Evolutionary conservation across 2,329 filamentous ascomycete species (phyloP).

Genomic region (Colletotrichum tabaci): DNA sequence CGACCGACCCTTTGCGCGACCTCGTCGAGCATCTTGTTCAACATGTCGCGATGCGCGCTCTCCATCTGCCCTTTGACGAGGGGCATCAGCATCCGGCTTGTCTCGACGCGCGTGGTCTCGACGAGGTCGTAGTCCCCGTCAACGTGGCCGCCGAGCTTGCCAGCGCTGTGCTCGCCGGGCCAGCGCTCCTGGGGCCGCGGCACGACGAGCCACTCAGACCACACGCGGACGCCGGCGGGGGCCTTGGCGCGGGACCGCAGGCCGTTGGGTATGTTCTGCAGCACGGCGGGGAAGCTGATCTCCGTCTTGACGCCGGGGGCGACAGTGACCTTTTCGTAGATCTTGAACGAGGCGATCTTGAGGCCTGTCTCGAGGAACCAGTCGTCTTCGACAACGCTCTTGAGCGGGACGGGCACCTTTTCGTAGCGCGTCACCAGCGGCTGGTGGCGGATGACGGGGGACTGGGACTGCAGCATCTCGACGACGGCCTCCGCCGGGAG

Average conservation of each 20-base stretch:
- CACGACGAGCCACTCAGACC: slow-evolving; percentile 54
- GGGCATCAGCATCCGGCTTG: slow-evolving; percentile 54
- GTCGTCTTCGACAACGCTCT: slow-evolving; percentile 55
- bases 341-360: slow-evolving; percentile 52
- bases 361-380: slow-evolving; percentile 56
- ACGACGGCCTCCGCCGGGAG: slow-evolving; percentile 56
- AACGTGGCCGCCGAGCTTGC: slow-evolving; percentile 38
- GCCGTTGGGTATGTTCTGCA: slow-evolving; percentile 59
- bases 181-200: slow-evolving; percentile 43
- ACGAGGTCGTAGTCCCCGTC: slow-evolving; percentile 52
- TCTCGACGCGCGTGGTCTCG: slow-evolving; percentile 52
- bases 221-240: slow-evolving; percentile 59
- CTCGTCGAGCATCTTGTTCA: slow-evolving; percentile 51
- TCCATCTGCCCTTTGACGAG: slow-evolving; percentile 51
- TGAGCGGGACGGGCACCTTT: slow-evolving; percentile 51
- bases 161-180: slow-evolving; percentile 29
- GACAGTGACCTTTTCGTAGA: slow-evolving; percentile 52
- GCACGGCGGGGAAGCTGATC: slow-evolving; percentile 59
- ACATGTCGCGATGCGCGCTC: slow-evolving; percentile 50
- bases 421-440: slow-evolving; percentile 54
- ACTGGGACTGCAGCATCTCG: slow-evolving; percentile 56
- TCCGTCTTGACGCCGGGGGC: slow-evolving; percentile 58
- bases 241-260: slow-evolving; percentile 61
- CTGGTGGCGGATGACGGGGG: slow-evolving; percentile 60
- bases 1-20: slow-evolving; percentile 45